phyloP scores from a whole-genome alignment of 192 early-diverging fungal species.

The Diversispora eburnea region DNA sequence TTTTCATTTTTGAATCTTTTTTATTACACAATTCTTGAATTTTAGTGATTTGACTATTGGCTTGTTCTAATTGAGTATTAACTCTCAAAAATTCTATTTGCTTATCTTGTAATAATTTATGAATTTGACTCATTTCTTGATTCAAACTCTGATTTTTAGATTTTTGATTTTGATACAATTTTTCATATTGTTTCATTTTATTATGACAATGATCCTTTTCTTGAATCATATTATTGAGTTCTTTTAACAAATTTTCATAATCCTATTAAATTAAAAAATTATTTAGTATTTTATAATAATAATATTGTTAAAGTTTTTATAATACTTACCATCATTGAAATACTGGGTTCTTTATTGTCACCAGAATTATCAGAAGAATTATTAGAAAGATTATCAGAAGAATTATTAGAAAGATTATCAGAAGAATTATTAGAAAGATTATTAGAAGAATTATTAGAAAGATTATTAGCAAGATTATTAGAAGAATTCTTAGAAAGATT shows the following conservation, averaged over 20 bases:
- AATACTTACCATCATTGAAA: too few species aligned
- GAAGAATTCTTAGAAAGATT: too few species aligned
- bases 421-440: too few species aligned
- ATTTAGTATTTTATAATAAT: neutral
- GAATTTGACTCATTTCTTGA: neutral
- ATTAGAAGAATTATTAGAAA: too few species aligned
- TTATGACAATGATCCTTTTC: neutral
- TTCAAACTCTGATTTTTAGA: neutral
- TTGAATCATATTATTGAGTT: neutral
- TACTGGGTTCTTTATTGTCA: too few species aligned
- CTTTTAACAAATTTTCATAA: neutral
- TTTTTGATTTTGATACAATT: neutral
- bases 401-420: too few species aligned
- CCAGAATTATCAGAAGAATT: too few species aligned
- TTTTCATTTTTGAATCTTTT: neutral
- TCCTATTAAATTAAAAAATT: neutral
- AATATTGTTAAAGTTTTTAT: neutral
- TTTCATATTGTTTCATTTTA: neutral
- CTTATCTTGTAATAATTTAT: neutral
- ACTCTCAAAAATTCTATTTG: neutral
- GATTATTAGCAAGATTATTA: too few species aligned
- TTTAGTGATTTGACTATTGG: neutral
- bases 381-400: too few species aligned
- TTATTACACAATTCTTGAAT: neutral
- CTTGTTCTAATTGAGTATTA: neutral